These are phyloP conservation scores for Punica granatum DNA, from an alignment of 345 rosid genomes.

Conservation along the genomic window DNA sequence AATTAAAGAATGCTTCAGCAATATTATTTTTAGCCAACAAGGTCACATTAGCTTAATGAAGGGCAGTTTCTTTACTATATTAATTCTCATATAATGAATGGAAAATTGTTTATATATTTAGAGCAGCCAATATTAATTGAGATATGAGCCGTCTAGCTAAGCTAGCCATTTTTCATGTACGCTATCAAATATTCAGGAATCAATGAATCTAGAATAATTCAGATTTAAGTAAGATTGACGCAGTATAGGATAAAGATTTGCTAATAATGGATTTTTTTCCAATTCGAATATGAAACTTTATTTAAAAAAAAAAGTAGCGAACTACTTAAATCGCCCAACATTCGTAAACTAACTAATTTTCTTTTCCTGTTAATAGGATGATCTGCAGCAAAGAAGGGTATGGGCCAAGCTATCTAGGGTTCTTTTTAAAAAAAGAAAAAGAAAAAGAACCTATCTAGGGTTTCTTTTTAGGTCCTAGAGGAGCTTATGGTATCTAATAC, in stretches of 20 bases:
- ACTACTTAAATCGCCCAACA: too few relatives aligned
- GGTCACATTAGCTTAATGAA: not conserved
- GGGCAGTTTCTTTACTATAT: not conserved
- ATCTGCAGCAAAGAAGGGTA: not conserved
- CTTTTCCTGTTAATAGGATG: not conserved
- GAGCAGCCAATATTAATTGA: constrained; percentile 14
- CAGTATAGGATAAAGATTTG: too few relatives aligned
- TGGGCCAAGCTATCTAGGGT: too few relatives aligned
- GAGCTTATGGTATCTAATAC: not conserved
- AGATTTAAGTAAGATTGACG: too few relatives aligned
- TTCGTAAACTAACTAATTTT: too few relatives aligned
- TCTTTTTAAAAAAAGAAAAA: too few relatives aligned
- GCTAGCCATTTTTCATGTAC: not conserved
- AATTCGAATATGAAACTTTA: too few relatives aligned
- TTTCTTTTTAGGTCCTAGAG: not conserved
- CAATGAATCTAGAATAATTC: too few relatives aligned
- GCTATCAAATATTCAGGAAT: too few relatives aligned
- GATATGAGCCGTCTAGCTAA: constrained; percentile 15
- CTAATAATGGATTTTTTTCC: too few relatives aligned
- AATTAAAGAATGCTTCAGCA: constrained; percentile 4
- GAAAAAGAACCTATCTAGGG: not conserved
- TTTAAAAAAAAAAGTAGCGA: too few relatives aligned
- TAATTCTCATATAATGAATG: too few relatives aligned
- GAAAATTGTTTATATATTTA: not conserved
- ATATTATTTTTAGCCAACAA: not conserved